Evolutionary conservation across 176 grass and related monocot species (phyloP).

Genomic region (Rhipidocladum racemiflorum): DNA sequence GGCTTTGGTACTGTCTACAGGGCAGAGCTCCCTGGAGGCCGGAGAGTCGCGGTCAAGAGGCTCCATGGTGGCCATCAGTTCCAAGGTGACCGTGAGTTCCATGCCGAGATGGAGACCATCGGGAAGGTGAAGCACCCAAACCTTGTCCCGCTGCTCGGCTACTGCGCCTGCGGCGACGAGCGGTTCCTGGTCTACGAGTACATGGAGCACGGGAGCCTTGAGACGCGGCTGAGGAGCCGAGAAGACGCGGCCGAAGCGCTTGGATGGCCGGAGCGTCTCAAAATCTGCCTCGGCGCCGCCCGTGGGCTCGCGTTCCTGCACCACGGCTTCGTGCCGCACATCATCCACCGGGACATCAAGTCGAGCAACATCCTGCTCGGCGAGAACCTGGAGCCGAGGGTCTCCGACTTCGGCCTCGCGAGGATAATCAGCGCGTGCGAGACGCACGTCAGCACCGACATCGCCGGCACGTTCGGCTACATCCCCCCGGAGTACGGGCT

Average conservation of each 20-base stretch:
- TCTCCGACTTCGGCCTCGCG: slow-evolving; percentile 92
- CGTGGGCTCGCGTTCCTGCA: slow-evolving; percentile 84
- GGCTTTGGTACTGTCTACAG: slow-evolving; percentile 93
- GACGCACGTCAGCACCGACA: slow-evolving; percentile 92
- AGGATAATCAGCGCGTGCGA: slow-evolving; percentile 97
- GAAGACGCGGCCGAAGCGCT: slow-evolving; percentile 77
- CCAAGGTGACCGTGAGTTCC: slow-evolving; percentile 78
- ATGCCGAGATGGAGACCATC: slow-evolving; percentile 96
- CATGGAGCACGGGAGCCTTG: slow-evolving; percentile 93
- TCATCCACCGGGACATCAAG: slow-evolving; percentile 98
- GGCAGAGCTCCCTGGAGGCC: slow-evolving; percentile 62
- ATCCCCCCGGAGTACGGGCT: slow-evolving; percentile 84
- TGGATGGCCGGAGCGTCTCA: slow-evolving; percentile 79
- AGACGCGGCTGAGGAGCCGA: slow-evolving; percentile 75
- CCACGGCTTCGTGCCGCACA: slow-evolving; percentile 91
- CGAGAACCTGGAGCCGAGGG: slow-evolving; percentile 78
- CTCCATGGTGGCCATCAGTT: slow-evolving; percentile 82
- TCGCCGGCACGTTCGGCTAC: slow-evolving; percentile 88
- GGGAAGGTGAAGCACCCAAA: slow-evolving; percentile 95
- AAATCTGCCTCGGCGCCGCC: slow-evolving; percentile 84
- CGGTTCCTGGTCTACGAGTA: slow-evolving; percentile 94
- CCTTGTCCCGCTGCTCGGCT: slow-evolving; percentile 85
- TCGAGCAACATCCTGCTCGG: slow-evolving; percentile 91
- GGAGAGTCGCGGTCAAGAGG: slow-evolving; percentile 80
- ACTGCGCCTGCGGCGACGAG: slow-evolving; percentile 89